Evolutionary conservation across 139 green algal genomes (phyloP).

Genomic region (Eudorina sp.): DNA sequence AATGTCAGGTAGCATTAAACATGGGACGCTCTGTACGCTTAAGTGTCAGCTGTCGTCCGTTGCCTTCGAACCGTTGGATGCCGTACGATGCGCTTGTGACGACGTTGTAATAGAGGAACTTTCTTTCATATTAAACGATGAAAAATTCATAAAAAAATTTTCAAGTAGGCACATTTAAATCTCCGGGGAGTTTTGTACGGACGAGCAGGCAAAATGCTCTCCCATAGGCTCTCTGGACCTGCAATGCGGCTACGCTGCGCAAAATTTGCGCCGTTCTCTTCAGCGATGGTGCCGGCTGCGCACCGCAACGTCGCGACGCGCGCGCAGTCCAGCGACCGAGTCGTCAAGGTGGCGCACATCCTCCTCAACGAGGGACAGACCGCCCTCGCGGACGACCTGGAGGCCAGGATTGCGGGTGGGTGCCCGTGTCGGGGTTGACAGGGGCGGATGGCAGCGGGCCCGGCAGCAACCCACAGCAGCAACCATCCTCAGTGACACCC

Average conservation of each 20-base stretch:
- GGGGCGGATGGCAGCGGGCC: too few relatives aligned
- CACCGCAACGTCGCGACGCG: not conserved
- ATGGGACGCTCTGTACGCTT: too few relatives aligned
- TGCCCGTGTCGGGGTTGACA: too few relatives aligned
- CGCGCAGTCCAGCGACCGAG: not conserved
- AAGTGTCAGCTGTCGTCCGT: too few relatives aligned
- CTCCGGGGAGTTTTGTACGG: not conserved
- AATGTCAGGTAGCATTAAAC: too few relatives aligned
- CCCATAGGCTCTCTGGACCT: not conserved
- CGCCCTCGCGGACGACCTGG: not conserved
- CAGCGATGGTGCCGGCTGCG: not conserved
- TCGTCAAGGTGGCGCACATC: conserved; percentile 35
- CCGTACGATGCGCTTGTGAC: too few relatives aligned
- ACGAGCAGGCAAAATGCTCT: not conserved
- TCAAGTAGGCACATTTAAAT: not conserved
- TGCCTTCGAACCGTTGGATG: too few relatives aligned
- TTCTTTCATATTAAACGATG: too few relatives aligned
- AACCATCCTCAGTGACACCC: too few relatives aligned
- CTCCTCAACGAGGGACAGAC: not conserved
- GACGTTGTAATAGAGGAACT: too few relatives aligned
- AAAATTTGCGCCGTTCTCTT: not conserved
- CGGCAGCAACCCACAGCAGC: too few relatives aligned
- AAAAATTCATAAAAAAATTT: not conserved
- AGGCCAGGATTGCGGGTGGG: conserved; percentile 24
- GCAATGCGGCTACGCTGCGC: not conserved